phyloP scores from a whole-genome alignment of 805 yeast species.

The Candida ponderosae region DNA sequence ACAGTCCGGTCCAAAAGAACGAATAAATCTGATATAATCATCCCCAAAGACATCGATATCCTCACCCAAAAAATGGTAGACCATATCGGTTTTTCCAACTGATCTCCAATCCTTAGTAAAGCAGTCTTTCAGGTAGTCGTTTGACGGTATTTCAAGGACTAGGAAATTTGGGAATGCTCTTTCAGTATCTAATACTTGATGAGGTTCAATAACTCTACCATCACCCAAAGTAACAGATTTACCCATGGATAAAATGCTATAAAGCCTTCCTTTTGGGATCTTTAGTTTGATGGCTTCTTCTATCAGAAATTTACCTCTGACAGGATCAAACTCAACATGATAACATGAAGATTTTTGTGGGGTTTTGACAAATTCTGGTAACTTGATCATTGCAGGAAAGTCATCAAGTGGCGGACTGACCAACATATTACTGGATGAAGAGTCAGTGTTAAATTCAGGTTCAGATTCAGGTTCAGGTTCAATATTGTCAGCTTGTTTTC shows the following conservation, averaged over 20 bases:
- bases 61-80: constrained; percentile 74
- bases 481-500: background rate
- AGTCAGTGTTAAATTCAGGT: too few relatives aligned
- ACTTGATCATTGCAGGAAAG: background rate
- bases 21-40: constrained; percentile 41
- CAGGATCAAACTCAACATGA: constrained; percentile 56
- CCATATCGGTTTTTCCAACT: constrained; percentile 35
- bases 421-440: too few relatives aligned
- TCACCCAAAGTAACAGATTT: constrained; percentile 43
- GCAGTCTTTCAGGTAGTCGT: constrained; percentile 32
- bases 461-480: background rate
- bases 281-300: constrained; percentile 61
- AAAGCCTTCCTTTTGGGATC: constrained; percentile 57
- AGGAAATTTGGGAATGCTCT: constrained; percentile 52
- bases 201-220: constrained; percentile 55
- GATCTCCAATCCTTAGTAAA: constrained; percentile 21
- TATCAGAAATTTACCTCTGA: constrained; percentile 70
- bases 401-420: background rate
- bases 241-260: constrained; percentile 54
- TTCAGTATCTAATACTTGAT: constrained; percentile 63
- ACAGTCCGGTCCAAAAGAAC: constrained; percentile 41
- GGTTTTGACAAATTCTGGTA: background rate
- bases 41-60: constrained; percentile 39
- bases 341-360: constrained; percentile 46
- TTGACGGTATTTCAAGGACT: constrained; percentile 66